A percentile compares a stretch with the other conserved stretches of the same genome.
Conservation (phyloP, 139 green algal species). For the Marvania coccoides region DNA sequence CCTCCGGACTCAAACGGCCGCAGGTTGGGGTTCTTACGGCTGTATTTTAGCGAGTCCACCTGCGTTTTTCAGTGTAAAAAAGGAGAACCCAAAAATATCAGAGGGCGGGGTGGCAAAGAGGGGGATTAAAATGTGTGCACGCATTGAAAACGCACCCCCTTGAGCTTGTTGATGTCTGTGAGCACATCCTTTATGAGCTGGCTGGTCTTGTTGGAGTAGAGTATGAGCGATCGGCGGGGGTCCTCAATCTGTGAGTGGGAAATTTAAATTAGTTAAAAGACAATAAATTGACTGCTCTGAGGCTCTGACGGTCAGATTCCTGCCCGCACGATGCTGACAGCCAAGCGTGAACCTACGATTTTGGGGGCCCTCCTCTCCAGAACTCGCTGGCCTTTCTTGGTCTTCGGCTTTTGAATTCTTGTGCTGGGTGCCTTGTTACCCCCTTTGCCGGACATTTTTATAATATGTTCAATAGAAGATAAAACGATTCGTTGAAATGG, state of each 20-base stretch:
- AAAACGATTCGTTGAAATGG: neutral
- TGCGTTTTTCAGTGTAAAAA: slow-evolving; percentile 23
- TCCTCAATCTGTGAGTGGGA: slow-evolving; percentile 83
- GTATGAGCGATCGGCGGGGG: slow-evolving; percentile 53
- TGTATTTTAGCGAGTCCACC: slow-evolving; percentile 61
- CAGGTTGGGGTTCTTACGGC: slow-evolving; percentile 73
- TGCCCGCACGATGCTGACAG: too few species aligned
- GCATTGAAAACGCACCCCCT: slow-evolving; percentile 40
- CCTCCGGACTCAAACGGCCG: slow-evolving; percentile 82
- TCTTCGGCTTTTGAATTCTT: slow-evolving; percentile 59
- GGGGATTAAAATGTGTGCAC: neutral
- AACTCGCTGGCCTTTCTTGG: slow-evolving; percentile 47
- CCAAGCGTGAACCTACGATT: slow-evolving; percentile 36
- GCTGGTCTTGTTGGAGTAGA: slow-evolving; percentile 64
- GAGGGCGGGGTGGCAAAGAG: too few species aligned
- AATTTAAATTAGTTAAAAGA: too few species aligned
- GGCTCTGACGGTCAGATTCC: too few species aligned
- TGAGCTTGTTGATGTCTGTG: slow-evolving; percentile 72
- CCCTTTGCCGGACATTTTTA: neutral
- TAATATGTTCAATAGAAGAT: neutral
- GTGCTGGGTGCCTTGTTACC: neutral
- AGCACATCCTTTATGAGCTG: slow-evolving; percentile 60
- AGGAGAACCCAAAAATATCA: too few species aligned
- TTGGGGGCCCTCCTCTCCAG: slow-evolving; percentile 70
- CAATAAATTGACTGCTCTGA: too few species aligned